phyloP scores from a whole-genome alignment of 257 asterid genomes.

The Solanum paucissectum region DNA sequence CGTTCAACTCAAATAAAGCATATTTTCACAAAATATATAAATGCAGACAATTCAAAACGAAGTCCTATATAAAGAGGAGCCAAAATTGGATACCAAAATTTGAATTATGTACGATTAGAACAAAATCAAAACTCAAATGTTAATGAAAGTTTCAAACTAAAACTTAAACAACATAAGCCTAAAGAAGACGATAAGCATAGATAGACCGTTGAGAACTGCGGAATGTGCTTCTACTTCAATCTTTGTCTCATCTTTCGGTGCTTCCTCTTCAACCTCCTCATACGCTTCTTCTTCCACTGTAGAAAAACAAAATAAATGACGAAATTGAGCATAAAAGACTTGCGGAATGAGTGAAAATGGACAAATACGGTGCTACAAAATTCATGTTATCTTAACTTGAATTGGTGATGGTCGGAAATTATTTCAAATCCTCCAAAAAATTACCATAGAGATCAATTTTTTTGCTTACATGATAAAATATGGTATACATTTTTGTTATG shows the following conservation, averaged over 20 bases:
- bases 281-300: constrained; percentile 46
- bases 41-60: background rate
- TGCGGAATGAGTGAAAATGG: background rate
- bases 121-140: background rate
- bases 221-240: constrained; percentile 22
- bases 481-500: no score
- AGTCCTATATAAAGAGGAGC: background rate
- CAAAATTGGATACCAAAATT: background rate
- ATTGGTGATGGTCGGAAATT: no score
- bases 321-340: background rate
- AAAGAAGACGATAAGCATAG: background rate
- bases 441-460: no score
- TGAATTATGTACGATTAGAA: background rate
- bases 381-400: background rate
- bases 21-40: background rate
- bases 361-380: background rate
- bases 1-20: no score
- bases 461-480: no score
- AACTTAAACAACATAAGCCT: no score
- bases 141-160: no score
- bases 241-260: constrained; percentile 47
- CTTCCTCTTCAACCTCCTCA: constrained; percentile 55
- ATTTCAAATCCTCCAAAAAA: no score
- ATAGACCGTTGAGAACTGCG: background rate
- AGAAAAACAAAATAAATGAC: background rate